Evolutionary conservation across 352 stramenopile species (phyloP).

Genomic region (Phytophthora colocasiae): DNA sequence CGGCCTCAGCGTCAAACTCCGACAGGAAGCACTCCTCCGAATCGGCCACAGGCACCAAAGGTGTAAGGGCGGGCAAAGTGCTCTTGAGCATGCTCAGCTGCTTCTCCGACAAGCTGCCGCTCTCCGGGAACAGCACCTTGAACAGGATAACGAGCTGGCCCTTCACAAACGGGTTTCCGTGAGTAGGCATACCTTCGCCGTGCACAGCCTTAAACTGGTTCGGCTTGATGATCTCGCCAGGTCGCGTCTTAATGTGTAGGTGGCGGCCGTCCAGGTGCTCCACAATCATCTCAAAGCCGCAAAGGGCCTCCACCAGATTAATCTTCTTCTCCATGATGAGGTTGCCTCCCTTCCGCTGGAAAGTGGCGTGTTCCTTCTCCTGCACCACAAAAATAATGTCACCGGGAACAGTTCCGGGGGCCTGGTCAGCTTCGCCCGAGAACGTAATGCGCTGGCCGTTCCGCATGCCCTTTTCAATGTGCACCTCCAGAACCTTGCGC

Average conservation of each 20-base stretch:
- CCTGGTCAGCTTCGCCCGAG: conserved; percentile 96
- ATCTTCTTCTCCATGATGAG: conserved; percentile 97
- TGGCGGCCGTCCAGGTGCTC: conserved; percentile 93
- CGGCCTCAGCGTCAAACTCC: conserved; percentile 93
- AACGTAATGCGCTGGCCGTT: conserved; percentile 98
- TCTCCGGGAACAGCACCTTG: conserved; percentile 97
- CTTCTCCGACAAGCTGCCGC: conserved; percentile 85
- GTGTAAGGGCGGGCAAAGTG: conserved; percentile 59
- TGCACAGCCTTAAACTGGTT: conserved; percentile 95
- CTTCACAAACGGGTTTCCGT: conserved; percentile 98
- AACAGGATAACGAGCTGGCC: conserved; percentile 99
- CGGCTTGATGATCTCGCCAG: conserved; percentile 94
- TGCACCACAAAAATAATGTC: conserved; percentile 99
- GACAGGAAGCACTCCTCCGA: conserved; percentile 88
- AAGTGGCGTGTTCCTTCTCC: conserved; percentile 96
- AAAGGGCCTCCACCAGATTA: conserved; percentile 94
- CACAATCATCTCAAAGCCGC: conserved; percentile 91
- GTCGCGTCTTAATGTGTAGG: conserved; percentile 93
- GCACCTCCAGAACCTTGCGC: conserved; percentile 98
- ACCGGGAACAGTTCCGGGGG: conserved; percentile 87
- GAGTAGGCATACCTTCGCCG: conserved; percentile 98
- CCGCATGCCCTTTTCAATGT: conserved; percentile 98
- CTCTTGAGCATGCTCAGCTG: conserved; percentile 79
- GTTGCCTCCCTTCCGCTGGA: conserved; percentile 97
- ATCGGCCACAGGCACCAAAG: conserved; percentile 56